Evolutionary conservation across 108 stramenopile species (phyloP), one percentile per base, ranked within the genome.

Genomic region (Skeletonema tropicum): DNA sequence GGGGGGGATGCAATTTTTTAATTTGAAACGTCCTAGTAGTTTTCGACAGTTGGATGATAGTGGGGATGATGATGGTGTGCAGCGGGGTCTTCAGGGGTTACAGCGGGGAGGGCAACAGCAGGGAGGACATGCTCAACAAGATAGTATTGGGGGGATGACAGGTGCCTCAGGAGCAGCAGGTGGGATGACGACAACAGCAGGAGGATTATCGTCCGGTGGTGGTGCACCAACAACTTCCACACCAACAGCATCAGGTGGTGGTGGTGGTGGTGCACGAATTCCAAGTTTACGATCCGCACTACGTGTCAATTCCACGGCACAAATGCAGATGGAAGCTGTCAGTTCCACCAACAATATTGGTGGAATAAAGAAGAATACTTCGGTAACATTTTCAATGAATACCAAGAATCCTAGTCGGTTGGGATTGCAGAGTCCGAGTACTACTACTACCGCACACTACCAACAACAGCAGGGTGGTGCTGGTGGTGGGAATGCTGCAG

Each of bases 381-480:
- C 73, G 11, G 73, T 73, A 19, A 73, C 73, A 32, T 73, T 73
- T 73, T 64, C 63, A n/a, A 26, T 25, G 9, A 64, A n/a, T 33
- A 73, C 73, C 64, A 73, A 73, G 38, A 30, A 57, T 63, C 63
- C 52, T 5, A 73, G 73, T 60, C 11, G 14, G 11, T 19, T 58
- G 33, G 68, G 38, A 4, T n/a, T 35, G 21, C 36, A 41, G 36
- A 29, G n/a, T n/a, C n/a, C n/a, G n/a, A n/a, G n/a, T n/a, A n/a
- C n/a, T n/a, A n/a, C n/a, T n/a, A n/a, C n/a, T n/a, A n/a, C n/a
- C n/a, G n/a, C n/a, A n/a, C n/a, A n/a, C n/a, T n/a, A 13, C 0
- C 33, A 64, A 15, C 36, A 55, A 36, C 36, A 8, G 32, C 32
- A 35, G n/a, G 39, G 64, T 14, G 21, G 25, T 25, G 25, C 0